phyloP scores from a whole-genome alignment of 1,284 basidiomycete species.

The Irpex rosettiformis region DNA sequence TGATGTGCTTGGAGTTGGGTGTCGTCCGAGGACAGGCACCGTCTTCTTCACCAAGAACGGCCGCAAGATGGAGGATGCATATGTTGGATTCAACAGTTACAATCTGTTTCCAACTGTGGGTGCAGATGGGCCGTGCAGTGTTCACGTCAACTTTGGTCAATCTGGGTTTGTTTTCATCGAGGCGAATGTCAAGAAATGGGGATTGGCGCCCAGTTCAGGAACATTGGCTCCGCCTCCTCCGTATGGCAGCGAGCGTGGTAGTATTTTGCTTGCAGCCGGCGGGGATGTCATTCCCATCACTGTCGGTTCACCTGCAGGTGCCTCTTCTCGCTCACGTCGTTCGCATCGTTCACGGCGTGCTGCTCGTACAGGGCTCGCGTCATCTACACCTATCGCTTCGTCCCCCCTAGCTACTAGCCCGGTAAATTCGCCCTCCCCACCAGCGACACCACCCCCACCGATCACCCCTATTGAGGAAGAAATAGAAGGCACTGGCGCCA shows the following conservation, averaged over 20 bases:
- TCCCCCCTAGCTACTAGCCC: conserved; percentile 55
- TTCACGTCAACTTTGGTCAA: conserved; percentile 95
- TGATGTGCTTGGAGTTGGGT: conserved; percentile 91
- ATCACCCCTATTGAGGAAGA: conserved; percentile 76
- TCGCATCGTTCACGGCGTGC: conserved; percentile 52
- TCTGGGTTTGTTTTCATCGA: conserved; percentile 97
- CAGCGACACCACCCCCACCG: conserved; percentile 68
- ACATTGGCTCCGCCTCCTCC: conserved; percentile 94
- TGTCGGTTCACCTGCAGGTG: conserved; percentile 36
- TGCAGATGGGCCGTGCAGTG: conserved; percentile 89
- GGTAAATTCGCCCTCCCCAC: conserved; percentile 38
- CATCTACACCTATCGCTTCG: conserved; percentile 44
- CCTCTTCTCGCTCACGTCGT: conserved; percentile 52
- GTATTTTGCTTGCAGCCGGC: conserved; percentile 89
- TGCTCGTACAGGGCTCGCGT: conserved; percentile 30
- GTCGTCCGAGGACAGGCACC: conserved; percentile 90
- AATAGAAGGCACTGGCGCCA: conserved; percentile 28
- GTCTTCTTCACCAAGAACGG: conserved; percentile 97
- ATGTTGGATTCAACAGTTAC: conserved; percentile 81
- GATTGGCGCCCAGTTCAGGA: conserved; percentile 90
- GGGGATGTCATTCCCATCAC: conserved; percentile 48
- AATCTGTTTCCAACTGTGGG: conserved; percentile 96
- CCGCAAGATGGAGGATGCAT: conserved; percentile 92
- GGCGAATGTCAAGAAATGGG: conserved; percentile 99
- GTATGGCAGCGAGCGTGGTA: conserved; percentile 92